phyloP scores from a whole-genome alignment of 129 eudicot species.

The Lonicera japonica region DNA sequence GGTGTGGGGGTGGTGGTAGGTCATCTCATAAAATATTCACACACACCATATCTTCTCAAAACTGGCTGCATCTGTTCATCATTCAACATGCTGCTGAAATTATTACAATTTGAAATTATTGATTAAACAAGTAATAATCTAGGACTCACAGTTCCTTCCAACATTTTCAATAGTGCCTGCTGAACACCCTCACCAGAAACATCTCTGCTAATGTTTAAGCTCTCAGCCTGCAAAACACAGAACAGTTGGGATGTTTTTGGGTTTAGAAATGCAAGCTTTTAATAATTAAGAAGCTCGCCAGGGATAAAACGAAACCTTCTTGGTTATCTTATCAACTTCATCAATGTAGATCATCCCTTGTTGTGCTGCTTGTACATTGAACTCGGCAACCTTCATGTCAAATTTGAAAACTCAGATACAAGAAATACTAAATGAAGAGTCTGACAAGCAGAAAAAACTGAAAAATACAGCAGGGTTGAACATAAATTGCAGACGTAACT shows the following conservation, averaged over 20 bases:
- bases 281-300: conserved; percentile 1
- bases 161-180: conserved; percentile 90
- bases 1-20: too few species aligned
- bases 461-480: too few species aligned
- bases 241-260: conserved; percentile 1
- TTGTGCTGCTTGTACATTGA: conserved; percentile 93
- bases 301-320: conserved; percentile 49
- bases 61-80: background rate
- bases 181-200: conserved; percentile 99
- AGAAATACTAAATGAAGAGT: background rate
- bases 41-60: background rate
- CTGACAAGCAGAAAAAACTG: background rate
- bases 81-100: conserved; percentile 2
- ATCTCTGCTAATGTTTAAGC: conserved; percentile 77
- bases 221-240: conserved; percentile 59
- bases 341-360: conserved; percentile 94
- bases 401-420: conserved; percentile 10
- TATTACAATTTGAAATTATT: background rate
- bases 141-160: conserved; percentile 93
- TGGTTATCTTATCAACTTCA: conserved; percentile 96
- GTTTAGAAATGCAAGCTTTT: background rate
- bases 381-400: conserved; percentile 71
- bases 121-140: background rate
- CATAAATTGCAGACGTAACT: too few species aligned
- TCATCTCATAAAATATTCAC: background rate